phyloP scores from a whole-genome alignment of 1,139 yeast species.

The Kodamaea derodonti region DNA sequence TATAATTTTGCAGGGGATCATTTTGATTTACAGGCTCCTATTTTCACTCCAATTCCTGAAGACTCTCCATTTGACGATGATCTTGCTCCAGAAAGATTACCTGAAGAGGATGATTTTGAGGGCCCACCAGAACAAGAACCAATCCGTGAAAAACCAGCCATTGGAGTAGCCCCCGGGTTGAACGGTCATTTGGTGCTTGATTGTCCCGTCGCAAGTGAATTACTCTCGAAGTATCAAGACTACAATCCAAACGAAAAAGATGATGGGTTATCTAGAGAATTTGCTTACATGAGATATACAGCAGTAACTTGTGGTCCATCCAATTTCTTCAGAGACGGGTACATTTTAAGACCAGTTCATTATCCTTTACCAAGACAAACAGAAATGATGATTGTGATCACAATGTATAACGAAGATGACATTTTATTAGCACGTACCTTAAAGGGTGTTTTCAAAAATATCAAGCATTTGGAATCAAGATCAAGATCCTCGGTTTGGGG shows the following conservation, averaged over 20 bases:
- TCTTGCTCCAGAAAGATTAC: neutral
- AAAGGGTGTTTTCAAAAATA: constrained; percentile 47
- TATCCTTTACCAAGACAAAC: constrained; percentile 45
- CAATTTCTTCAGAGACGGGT: constrained; percentile 43
- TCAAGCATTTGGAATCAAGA: constrained; percentile 45
- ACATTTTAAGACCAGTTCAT: constrained; percentile 44
- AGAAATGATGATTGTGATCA: constrained; percentile 44
- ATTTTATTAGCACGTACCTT: constrained; percentile 43
- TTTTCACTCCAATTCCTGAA: constrained; percentile 16
- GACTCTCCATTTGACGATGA: constrained; percentile 1
- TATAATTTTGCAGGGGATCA: constrained; percentile 44
- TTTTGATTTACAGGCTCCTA: constrained; percentile 36
- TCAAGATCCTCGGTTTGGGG: constrained; percentile 44
- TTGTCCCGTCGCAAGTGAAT: constrained; percentile 49
- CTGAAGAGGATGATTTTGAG: constrained; percentile 13
- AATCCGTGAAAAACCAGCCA: constrained; percentile 32
- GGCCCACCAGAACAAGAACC: constrained; percentile 32
- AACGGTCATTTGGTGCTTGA: constrained; percentile 49
- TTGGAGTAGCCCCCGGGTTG: constrained; percentile 38
- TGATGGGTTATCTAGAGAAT: constrained; percentile 44
- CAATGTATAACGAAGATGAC: constrained; percentile 51
- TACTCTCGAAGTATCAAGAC: constrained; percentile 42
- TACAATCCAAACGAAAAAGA: constrained; percentile 31
- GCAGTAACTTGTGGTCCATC: constrained; percentile 52
- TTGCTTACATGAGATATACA: constrained; percentile 47